Base-by-base conservation (phyloP, 1,284 basidiomycete genomes). In the Moesziomyces aphidis region DNA sequence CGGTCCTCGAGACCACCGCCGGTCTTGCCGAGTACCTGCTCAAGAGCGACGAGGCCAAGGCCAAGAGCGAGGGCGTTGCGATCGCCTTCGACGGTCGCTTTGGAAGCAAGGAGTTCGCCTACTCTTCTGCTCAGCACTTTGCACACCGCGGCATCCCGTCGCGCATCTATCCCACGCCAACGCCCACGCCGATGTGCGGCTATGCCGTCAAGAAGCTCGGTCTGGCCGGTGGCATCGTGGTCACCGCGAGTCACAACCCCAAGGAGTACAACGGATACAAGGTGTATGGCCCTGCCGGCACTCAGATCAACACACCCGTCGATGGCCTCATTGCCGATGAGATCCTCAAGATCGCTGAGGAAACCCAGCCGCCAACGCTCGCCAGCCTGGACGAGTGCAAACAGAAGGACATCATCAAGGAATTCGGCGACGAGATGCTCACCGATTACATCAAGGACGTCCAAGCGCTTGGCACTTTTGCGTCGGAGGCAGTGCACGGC, bases 251-350 rank as follows among this genome's bases (percentile, higher is more conserved):
- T 45, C 79, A 81, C 76, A 81, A 81, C 21, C 79, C 79, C 5
- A 79, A 79, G 13, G 75, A 76, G 46, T 80, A 78, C 66, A 81
- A 81, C 48, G 79, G 79, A 11, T 79, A 79, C 75, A 79, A 79
- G 54, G 76, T 81, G 19, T 81, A 80, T 42, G 67, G 78, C 13
- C 69, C 69, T 13, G 77, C 68, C 5, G 79, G 76, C 1, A 77
- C 76, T 0, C 79, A 81, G 61, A 81, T 81, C 76, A 81, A 81
- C 48, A 73, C 70, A 4, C 79, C 79, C n/a, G 57, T 80, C 11
- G 79, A 81, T 36, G 73, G 64, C 0, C 68, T 68, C 13, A 81
- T 81, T 36, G 78, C 79, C 5, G 61, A 58, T 9, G 70, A 80
- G 46, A 81, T 81, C 45, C 57, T 59, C 39, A 56, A 65, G 31